Conservation (phyloP, 495 filamentous ascomycete genomes). For the Darksidea phi region DNA sequence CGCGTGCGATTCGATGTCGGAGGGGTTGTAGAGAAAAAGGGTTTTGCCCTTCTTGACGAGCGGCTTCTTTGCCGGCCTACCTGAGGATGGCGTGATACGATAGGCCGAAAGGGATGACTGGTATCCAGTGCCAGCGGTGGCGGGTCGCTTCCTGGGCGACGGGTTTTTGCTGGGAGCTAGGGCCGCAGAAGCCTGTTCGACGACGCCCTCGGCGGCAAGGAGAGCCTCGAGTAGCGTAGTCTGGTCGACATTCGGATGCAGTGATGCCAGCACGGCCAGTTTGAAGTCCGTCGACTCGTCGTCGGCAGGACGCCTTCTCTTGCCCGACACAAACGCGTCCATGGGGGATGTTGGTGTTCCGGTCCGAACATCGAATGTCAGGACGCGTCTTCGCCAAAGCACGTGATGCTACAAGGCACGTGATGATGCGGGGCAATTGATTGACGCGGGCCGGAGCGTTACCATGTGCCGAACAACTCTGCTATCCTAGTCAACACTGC, state of each 20-base stretch:
- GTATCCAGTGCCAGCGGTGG: conserved; percentile 39
- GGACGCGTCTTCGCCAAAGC: not conserved
- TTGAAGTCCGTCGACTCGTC: conserved; percentile 87
- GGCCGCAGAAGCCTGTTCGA: conserved; percentile 57
- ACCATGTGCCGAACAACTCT: too few relatives aligned
- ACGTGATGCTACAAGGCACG: not conserved
- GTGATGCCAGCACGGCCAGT: conserved; percentile 75
- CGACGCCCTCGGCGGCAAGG: conserved; percentile 72
- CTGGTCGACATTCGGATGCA: conserved; percentile 63
- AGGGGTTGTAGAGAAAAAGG: conserved; percentile 74
- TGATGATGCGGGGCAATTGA: too few relatives aligned
- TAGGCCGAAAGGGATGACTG: conserved; percentile 40
- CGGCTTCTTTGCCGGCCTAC: conserved; percentile 39
- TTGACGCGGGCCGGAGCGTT: too few relatives aligned
- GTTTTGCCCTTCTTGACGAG: conserved; percentile 76
- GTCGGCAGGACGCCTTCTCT: conserved; percentile 48
- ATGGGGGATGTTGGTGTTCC: conserved; percentile 28
- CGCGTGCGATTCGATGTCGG: conserved; percentile 74
- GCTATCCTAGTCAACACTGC: too few relatives aligned
- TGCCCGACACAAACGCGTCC: conserved; percentile 60
- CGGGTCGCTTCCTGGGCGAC: conserved; percentile 40
- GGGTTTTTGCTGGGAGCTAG: conserved; percentile 5
- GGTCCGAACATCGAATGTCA: not conserved
- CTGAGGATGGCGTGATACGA: conserved; percentile 7
- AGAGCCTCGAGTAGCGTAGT: conserved; percentile 73